These are phyloP conservation scores for Sophora flavescens DNA, from an alignment of 306 rosid genomes.

Conservation along the genomic window DNA sequence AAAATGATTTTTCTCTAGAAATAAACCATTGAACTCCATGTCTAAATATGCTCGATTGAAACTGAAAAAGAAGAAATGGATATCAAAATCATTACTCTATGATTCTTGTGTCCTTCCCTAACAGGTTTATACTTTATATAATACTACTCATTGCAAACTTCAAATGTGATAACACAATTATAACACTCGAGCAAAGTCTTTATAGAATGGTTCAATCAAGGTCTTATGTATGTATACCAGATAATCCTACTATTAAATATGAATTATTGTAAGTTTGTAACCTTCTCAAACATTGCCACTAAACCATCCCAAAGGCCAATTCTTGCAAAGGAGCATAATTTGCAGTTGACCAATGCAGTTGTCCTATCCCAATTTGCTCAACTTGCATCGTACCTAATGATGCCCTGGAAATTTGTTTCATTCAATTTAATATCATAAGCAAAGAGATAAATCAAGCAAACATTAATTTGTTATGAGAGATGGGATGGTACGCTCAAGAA, in stretches of 20 bases:
- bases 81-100: background rate
- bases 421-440: constrained; percentile 33
- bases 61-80: background rate
- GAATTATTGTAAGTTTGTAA: constrained; percentile 48
- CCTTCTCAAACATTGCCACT: constrained; percentile 97
- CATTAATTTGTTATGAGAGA: background rate
- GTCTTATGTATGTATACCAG: background rate
- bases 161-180: background rate
- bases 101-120: background rate
- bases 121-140: too few relatives aligned
- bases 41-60: too few relatives aligned
- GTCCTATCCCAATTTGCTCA: constrained; percentile 91
- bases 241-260: constrained; percentile 44
- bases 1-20: background rate
- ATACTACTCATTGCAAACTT: too few relatives aligned
- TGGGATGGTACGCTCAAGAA: background rate
- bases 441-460: constrained; percentile 11
- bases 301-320: constrained; percentile 93
- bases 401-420: constrained; percentile 62
- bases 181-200: background rate
- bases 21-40: constrained; percentile 4
- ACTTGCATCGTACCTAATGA: constrained; percentile 86
- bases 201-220: constrained; percentile 13
- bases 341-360: constrained; percentile 96
- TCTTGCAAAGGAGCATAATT: constrained; percentile 92